Conservation (phyloP, 2,329 filamentous ascomycete species). For the Hyphodiscus sp. region DNA sequence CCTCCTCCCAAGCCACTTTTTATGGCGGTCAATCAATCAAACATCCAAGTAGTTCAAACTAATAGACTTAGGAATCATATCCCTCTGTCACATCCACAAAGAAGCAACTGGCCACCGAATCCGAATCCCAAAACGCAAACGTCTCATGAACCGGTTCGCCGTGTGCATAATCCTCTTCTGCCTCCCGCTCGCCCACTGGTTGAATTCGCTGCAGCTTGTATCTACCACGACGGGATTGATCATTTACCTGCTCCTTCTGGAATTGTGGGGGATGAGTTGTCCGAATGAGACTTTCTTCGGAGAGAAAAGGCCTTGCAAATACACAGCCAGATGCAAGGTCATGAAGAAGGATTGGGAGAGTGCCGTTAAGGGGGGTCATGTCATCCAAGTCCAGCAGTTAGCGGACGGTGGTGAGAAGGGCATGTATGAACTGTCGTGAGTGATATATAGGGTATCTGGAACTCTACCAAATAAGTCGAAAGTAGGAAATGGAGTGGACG, state of each 20-base stretch:
- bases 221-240: conserved; percentile 39
- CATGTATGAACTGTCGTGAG: conserved; percentile 14
- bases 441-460: neutral
- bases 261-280: conserved; percentile 44
- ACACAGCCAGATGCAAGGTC: conserved; percentile 37
- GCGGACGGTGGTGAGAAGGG: conserved; percentile 17
- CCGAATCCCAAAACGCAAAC: conserved; percentile 39
- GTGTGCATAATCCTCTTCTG: conserved; percentile 47
- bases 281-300: conserved; percentile 39
- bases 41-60: neutral
- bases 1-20: too few species aligned
- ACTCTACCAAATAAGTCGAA: neutral
- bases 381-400: conserved; percentile 18
- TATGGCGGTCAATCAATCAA: too few species aligned
- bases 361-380: conserved; percentile 16
- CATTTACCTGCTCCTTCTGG: conserved; percentile 40
- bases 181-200: conserved; percentile 43
- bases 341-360: conserved; percentile 31
- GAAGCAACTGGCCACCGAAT: conserved; percentile 39
- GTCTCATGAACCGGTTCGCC: conserved; percentile 43
- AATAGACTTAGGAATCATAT: conserved; percentile 37
- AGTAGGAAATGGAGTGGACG: neutral
- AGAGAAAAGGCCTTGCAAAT: conserved; percentile 32
- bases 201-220: conserved; percentile 42
- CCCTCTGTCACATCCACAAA: conserved; percentile 50